A percentile compares a stretch with the other conserved stretches of the same genome.
Conservation (phyloP, 2,329 filamentous ascomycete genomes). For the Paracoccidioides lutzii region DNA sequence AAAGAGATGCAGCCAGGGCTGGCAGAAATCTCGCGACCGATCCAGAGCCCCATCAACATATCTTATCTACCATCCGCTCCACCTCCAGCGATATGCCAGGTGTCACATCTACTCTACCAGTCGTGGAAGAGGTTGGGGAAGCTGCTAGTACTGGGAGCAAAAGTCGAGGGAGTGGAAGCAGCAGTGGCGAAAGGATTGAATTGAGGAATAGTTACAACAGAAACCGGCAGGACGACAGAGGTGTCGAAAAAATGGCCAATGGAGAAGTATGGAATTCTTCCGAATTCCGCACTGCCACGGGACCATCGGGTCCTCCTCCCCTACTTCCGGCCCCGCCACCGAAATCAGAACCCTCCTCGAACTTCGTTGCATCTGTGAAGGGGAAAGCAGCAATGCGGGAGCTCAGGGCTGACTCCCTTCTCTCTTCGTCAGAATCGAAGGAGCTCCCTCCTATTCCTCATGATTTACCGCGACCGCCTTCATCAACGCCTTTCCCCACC, state of each 20-base stretch:
- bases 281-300: conserved; percentile 8
- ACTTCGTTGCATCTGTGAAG: conserved; percentile 3
- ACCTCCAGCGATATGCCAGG: conserved; percentile 42
- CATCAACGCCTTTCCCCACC: not conserved
- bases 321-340: conserved; percentile 9
- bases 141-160: conserved; percentile 39
- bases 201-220: not conserved
- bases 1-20: conserved; percentile 41
- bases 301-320: conserved; percentile 8
- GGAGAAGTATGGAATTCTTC: conserved; percentile 4
- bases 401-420: not conserved
- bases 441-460: conserved; percentile 3
- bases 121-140: conserved; percentile 85
- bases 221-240: not conserved
- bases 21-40: conserved; percentile 30
- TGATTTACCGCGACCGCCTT: conserved; percentile 2
- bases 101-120: conserved; percentile 53
- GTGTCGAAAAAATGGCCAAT: not conserved
- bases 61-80: conserved; percentile 45
- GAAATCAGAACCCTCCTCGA: conserved; percentile 4
- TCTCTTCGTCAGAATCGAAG: not conserved
- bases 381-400: not conserved
- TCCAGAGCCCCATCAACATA: conserved; percentile 50
- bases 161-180: conserved; percentile 5
- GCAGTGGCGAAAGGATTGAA: not conserved